Conservation (phyloP, 257 asterid genomes). For the Avicennia marina region DNA sequence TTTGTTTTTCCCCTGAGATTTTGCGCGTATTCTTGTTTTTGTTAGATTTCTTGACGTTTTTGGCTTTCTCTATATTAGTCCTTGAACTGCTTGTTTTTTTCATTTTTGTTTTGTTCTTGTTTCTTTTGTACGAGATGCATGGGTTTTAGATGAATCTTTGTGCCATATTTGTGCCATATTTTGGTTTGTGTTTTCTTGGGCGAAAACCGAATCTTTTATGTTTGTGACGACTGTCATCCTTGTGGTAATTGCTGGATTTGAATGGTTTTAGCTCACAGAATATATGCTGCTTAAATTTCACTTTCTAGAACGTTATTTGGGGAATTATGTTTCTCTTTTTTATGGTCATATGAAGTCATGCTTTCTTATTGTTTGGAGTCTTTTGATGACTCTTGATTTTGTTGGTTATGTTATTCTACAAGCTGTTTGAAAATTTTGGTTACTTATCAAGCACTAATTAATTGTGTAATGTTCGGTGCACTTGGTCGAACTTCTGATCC, state of each 20-base stretch:
- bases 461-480: neutral
- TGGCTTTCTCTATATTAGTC: too few relatives aligned
- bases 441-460: neutral
- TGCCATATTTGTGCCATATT: too few relatives aligned
- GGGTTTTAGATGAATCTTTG: too few relatives aligned
- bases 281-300: neutral
- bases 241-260: slow-evolving; percentile 2
- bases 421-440: neutral
- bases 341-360: too few relatives aligned
- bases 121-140: too few relatives aligned
- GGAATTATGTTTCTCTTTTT: neutral
- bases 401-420: neutral
- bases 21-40: neutral
- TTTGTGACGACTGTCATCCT: too few relatives aligned
- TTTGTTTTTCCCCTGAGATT: neutral
- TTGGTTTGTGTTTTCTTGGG: too few relatives aligned
- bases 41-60: neutral
- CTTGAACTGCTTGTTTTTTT: too few relatives aligned
- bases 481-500: neutral
- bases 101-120: too few relatives aligned
- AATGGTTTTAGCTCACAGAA: neutral
- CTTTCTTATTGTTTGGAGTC: too few relatives aligned
- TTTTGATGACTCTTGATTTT: neutral
- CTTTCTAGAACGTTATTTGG: too few relatives aligned
- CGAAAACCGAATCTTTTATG: too few relatives aligned